Conservation (phyloP, 129 eudicot species). For the Oenanthe sinensis region DNA sequence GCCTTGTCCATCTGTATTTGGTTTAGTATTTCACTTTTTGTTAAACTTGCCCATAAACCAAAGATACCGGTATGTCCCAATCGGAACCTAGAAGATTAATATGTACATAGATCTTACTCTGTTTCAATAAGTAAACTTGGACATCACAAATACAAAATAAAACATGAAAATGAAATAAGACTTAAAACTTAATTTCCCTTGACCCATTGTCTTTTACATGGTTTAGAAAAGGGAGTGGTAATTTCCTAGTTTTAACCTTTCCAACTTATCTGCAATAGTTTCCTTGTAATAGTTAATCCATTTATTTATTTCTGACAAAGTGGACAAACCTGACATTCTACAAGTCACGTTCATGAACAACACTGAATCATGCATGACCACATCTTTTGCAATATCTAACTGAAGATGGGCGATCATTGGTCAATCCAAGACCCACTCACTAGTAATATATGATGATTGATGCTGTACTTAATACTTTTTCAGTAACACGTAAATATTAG, state of each 20-base stretch:
- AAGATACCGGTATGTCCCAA: neutral
- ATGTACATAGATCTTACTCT: neutral
- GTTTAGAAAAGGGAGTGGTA: neutral
- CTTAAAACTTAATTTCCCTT: too few relatives aligned
- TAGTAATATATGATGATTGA: neutral
- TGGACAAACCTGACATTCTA: neutral
- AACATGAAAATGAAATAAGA: too few relatives aligned
- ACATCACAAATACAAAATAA: too few relatives aligned
- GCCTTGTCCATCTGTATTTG: conserved; percentile 10
- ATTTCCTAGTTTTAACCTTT: too few relatives aligned
- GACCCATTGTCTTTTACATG: neutral
- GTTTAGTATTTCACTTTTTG: neutral
- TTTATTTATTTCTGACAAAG: neutral
- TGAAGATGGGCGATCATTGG: neutral
- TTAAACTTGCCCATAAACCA: neutral
- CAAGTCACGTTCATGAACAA: neutral
- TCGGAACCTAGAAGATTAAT: neutral
- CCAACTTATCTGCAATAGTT: too few relatives aligned
- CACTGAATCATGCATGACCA: neutral
- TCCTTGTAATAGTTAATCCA: neutral
- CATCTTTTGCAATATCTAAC: neutral
- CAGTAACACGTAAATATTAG: too few relatives aligned
- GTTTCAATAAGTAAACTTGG: neutral
- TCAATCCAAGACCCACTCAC: neutral
- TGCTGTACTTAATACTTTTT: neutral